Evolutionary conservation across 2,329 filamentous ascomycete genomes (phyloP), one percentile per base, ranked within the genome.

Genomic region (Fusarium siculi): DNA sequence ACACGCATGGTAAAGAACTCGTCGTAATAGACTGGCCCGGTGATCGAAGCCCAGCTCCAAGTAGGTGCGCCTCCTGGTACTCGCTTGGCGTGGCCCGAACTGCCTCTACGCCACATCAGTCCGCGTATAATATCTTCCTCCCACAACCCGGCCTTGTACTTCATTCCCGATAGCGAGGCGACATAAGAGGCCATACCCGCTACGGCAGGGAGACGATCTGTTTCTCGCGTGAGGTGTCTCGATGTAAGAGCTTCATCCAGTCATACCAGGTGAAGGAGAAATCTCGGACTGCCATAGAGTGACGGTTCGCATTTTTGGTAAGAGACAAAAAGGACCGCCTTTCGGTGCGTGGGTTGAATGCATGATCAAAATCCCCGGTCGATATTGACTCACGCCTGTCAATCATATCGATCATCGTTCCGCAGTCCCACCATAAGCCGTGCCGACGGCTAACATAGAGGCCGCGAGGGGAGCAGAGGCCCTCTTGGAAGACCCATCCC

Each of bases 331-430:
- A 46, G 0, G 43, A 28, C 8, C 43, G 18, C 18, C 43, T 46
- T 19, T 46, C 23, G 8, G 5, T 46, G 4, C 43, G 43, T 46
- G 43, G 43, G 23, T 46, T 4, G 5, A 46, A 46, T 3, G 23
- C 23, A 25, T 46, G 43, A 46, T 25, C 2, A 9, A 23, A 3
- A 4, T 46, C 43, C 0, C 23, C 8, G 0, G 43, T 28, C 0
- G 2, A 4, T 46, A 46, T 46, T 0, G 43, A 0, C 0, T 25
- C 23, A 25, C 0, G 10, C 0, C 0, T 7, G 43, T 46, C 43
- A 28, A 46, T 46, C 18, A 9, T 19, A 14, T 44, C 11, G 10
- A 46, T 46, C 43, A 46, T 19, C 4, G 43, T 28, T 19, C 43
- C 43, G 2, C 43, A 46, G 4, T 46, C 43, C 43, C 43, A 46